Evolutionary conservation across 2,329 filamentous ascomycete species (phyloP), one percentile per base, ranked within the genome.

Genomic region (Aulographum hederae): DNA sequence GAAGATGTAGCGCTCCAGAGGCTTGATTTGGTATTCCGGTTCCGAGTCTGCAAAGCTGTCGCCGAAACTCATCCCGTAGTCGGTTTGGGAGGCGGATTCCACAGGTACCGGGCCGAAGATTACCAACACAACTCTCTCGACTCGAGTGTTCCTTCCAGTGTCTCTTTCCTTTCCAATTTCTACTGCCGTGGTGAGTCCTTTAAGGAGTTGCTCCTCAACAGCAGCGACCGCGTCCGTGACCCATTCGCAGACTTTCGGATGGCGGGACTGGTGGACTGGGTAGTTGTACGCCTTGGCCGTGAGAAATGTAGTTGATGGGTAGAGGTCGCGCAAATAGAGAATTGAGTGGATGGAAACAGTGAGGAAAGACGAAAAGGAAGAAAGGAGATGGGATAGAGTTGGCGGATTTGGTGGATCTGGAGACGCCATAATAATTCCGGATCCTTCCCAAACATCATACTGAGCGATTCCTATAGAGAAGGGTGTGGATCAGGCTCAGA

Each of bases 191-290:
- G 8, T n/a, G 49, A 61, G 15, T 23, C n/a, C 20, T 5, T 52
- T 65, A 30, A 78, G 63, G 21, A 93, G 63, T 55, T 91, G 77
- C 3, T 60, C 61, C 37, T 69, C 63, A 15, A 84, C 68, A 21
- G 81, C 77, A 38, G 72, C 60, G 26, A 89, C 69, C 41, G 84
- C 81, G 50, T 89, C 78, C 47, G 65, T 69, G 53, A 93, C 73
- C 78, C 85, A 94, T 44, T 71, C 60, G 62, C 81, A 91, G 40
- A 93, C 78, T 43, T 70, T 69, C 0, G 85, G 81, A 52, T 93
- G 84, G 35, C 84, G 77, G 37, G 73, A 86, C 50, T 93, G 84
- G 44, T 78, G 76, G 28, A 91, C 77, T 18, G 81, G 68, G 36
- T 82, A 73, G 56, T 86, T 84, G 62, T 85, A 85, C 44, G 80